phyloP scores from a whole-genome alignment of 2,329 filamentous ascomycete species.

The Trichoderma arundinaceum region DNA sequence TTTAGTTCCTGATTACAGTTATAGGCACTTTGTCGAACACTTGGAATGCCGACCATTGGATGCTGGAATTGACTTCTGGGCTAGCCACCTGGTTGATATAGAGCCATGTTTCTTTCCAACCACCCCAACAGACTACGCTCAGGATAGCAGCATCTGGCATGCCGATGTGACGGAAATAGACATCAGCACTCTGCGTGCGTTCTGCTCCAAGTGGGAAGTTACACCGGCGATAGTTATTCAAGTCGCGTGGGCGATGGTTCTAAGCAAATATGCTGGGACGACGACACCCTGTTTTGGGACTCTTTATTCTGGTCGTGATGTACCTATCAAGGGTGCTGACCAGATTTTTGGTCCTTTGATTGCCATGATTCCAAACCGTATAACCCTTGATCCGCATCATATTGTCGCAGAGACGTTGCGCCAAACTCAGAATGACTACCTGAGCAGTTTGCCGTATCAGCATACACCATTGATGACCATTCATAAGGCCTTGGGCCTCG shows the following conservation, averaged over 20 bases:
- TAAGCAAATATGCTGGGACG: slow-evolving; percentile 14
- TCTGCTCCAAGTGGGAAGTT: slow-evolving; percentile 30
- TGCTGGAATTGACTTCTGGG: slow-evolving; percentile 2
- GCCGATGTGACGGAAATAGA: not conserved
- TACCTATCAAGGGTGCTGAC: slow-evolving; percentile 26
- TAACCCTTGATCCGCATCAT: not conserved
- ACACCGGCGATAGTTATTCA: slow-evolving; percentile 26
- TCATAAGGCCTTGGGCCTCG: slow-evolving; percentile 2
- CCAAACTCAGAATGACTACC: slow-evolving; percentile 15
- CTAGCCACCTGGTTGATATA: not conserved
- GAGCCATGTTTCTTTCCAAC: slow-evolving; percentile 14
- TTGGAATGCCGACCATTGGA: not conserved
- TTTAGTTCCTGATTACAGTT: not conserved
- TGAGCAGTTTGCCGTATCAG: slow-evolving; percentile 24
- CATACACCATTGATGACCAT: slow-evolving; percentile 2
- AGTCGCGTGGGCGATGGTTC: slow-evolving; percentile 32
- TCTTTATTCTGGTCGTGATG: slow-evolving; percentile 30
- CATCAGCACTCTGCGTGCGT: slow-evolving; percentile 4
- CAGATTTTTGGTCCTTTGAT: slow-evolving; percentile 33
- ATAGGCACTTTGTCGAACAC: slow-evolving; percentile 24
- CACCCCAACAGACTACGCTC: no score
- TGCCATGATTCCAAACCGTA: slow-evolving; percentile 25
- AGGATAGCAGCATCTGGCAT: not conserved
- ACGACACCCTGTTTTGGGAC: slow-evolving; percentile 30
- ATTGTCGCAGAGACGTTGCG: not conserved